phyloP scores from a whole-genome alignment of 1,139 yeast species.

The Zhuliangozyma parablackwelliae region DNA sequence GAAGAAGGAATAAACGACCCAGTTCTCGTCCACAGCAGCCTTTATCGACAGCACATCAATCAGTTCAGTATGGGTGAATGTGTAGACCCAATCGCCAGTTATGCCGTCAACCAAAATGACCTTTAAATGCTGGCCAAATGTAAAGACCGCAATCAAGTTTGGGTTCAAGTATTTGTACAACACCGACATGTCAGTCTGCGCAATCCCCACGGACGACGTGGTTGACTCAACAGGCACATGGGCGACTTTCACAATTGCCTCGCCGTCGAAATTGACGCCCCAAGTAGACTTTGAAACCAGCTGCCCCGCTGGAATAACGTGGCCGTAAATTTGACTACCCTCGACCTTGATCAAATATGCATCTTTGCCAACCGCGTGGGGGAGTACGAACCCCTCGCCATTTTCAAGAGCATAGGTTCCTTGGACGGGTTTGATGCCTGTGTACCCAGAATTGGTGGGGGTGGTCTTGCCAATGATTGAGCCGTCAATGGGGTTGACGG shows the following conservation, averaged over 20 bases:
- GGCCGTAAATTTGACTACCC: slow-evolving; percentile 17
- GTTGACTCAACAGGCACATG: slow-evolving; percentile 35
- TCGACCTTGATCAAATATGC: slow-evolving; percentile 14
- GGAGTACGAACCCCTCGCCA: slow-evolving; percentile 1
- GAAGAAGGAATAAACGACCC: slow-evolving; percentile 70
- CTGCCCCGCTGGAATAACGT: slow-evolving; percentile 13
- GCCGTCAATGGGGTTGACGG: slow-evolving; percentile 25
- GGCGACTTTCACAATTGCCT: slow-evolving; percentile 16
- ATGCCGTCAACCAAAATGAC: slow-evolving; percentile 54
- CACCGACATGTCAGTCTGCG: slow-evolving; percentile 67
- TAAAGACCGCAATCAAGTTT: slow-evolving; percentile 55
- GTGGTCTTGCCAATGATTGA: slow-evolving; percentile 3
- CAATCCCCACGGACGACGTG: slow-evolving; percentile 65
- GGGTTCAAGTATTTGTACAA: slow-evolving; percentile 83
- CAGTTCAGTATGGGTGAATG: slow-evolving; percentile 38
- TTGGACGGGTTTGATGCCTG: slow-evolving; percentile 4
- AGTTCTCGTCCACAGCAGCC: slow-evolving; percentile 73
- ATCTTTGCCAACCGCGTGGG: slow-evolving; percentile 4
- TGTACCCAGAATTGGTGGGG: slow-evolving; percentile 5
- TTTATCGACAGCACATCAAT: slow-evolving; percentile 38
- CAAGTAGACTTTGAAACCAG: slow-evolving; percentile 20
- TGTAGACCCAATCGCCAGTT: slow-evolving; percentile 60
- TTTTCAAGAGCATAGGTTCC: slow-evolving; percentile 8
- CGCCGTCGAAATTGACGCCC: slow-evolving; percentile 20
- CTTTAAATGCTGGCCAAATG: slow-evolving; percentile 18